Base-by-base conservation (phyloP, 176 grass and related monocot genomes). In the Chloris gayana region DNA sequence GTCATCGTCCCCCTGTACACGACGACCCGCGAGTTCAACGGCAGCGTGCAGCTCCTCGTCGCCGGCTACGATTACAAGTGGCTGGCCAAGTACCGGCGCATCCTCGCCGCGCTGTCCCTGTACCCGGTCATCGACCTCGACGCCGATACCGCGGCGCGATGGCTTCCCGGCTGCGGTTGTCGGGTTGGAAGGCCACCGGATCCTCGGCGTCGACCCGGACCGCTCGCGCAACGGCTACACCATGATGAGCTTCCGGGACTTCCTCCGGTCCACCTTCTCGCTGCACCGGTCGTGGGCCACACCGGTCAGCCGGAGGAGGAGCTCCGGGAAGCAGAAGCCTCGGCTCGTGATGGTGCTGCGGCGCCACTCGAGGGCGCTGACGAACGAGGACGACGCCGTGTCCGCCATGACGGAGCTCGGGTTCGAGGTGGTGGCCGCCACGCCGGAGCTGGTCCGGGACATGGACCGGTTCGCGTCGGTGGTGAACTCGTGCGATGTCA, bases 401-500 rank as follows among this genome's bases (percentile, higher is more conserved):
- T 59, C 84, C 0, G 63, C 74, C 3, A 56, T 82, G 8, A 25
- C 31, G 1, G 66, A 51, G 3, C 9, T 87, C 8, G 90, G 93
- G 2, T 93, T 86, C 49, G 85, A 97, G 24, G 88, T 93, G 19
- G 82, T 97, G 21, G 27, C 79, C 6, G 80, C 88, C 1, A 77
- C 67, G 7, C 90, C 86, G 1, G 79, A 87, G 21, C 75, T 81
- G 9, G 71, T 71, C 11, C 7, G 34, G 0, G 49, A 93, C 76
- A 41, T 92, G 56, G 59, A 49, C 56, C 18, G 12, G 29, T 10
- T 66, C 21, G 75, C 61, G 3, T 19, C 4, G 61, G 42, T 95
- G 61, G 92, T 98, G 78, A 98, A 98, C 78, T 93, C 92, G 19
- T 89, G 88, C 69, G 92, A 98, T 83, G 96, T 98, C 39, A 95